phyloP scores from a whole-genome alignment of 305 asterid species.

The Euphrasia arctica region DNA sequence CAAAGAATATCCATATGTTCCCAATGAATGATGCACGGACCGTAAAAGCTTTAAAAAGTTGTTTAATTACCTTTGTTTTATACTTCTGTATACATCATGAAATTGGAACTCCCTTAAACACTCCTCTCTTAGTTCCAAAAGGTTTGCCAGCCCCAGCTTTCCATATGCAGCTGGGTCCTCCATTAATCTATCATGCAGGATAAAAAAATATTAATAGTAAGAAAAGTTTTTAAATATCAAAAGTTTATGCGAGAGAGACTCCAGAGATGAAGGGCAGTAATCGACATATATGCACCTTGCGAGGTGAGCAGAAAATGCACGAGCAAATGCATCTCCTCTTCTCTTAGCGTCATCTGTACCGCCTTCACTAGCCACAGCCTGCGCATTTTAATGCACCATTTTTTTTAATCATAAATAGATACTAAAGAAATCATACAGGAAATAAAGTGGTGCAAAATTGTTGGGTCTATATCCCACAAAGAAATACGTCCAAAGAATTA shows the following conservation, averaged over 20 bases:
- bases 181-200: conserved; percentile 87
- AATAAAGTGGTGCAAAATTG: background rate
- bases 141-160: conserved; percentile 93
- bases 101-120: conserved; percentile 97
- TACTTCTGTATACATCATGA: conserved; percentile 86
- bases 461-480: no score
- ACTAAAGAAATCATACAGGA: background rate
- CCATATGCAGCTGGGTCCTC: conserved; percentile 99
- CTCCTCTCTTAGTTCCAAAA: conserved; percentile 94
- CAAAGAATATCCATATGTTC: background rate
- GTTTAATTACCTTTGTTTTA: conserved; percentile 89
- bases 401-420: conserved; percentile 15
- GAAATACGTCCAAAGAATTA: no score
- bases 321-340: conserved; percentile 97
- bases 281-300: conserved; percentile 53
- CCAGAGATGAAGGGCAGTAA: conserved; percentile 1
- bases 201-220: no score
- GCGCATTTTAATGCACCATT: conserved; percentile 27
- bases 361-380: conserved; percentile 99
- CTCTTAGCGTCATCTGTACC: conserved; percentile 95
- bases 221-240: no score
- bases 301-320: conserved; percentile 94
- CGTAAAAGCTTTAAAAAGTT: conserved; percentile 1
- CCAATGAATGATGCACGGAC: background rate
- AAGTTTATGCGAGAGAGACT: conserved; percentile 8